Conservation (phyloP, 2,329 filamentous ascomycete species). For the Fusarium sp. region DNA sequence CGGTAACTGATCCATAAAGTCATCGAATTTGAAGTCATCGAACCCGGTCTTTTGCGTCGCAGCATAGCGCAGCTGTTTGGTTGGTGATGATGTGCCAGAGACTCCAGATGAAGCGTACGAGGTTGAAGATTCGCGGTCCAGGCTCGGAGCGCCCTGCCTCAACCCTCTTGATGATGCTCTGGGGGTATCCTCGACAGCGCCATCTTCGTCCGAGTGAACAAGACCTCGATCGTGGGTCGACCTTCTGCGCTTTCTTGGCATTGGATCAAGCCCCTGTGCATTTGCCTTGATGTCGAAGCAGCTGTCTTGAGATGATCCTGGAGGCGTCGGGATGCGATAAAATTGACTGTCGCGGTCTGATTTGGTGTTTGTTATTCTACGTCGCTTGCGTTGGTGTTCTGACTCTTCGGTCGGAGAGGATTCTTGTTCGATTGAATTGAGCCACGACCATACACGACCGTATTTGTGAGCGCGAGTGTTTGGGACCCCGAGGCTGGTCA, state of each 20-base stretch:
- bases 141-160: not conserved
- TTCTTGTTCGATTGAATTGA: not conserved
- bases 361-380: not conserved
- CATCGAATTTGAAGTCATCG: not conserved
- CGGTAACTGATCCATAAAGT: not conserved
- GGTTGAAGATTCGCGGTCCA: not conserved
- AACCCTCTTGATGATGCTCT: not conserved
- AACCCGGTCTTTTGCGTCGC: not conserved
- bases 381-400: not conserved
- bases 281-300: no score
- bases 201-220: not conserved
- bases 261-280: accelerated
- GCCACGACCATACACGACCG: not conserved
- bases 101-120: not conserved
- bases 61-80: not conserved
- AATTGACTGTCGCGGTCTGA: not conserved
- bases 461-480: not conserved
- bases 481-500: not conserved
- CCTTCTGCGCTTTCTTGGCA: not conserved
- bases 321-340: not conserved
- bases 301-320: not conserved
- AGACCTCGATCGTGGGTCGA: not conserved
- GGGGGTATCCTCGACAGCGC: not conserved
- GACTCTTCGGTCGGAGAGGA: not conserved
- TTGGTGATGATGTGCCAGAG: not conserved